phyloP scores from a whole-genome alignment of 106 monocot species.

The Xerophyta viscosa region DNA sequence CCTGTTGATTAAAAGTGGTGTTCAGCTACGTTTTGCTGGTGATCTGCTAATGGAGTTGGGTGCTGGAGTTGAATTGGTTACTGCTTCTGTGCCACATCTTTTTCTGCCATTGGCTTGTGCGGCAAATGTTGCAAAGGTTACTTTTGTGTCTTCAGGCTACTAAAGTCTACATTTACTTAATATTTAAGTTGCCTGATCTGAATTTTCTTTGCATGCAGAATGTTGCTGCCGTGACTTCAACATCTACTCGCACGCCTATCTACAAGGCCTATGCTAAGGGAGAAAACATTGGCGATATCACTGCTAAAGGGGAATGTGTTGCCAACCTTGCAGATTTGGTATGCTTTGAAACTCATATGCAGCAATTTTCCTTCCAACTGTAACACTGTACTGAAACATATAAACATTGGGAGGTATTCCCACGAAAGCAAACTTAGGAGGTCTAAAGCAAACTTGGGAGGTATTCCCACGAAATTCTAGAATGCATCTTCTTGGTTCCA shows the following conservation, averaged over 20 bases:
- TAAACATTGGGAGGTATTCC: too few relatives aligned
- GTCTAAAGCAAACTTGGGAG: too few relatives aligned
- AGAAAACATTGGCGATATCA: slow-evolving; percentile 99
- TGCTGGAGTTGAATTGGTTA: slow-evolving; percentile 91
- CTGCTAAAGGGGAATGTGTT: slow-evolving; percentile 99
- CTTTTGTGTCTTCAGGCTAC: too few relatives aligned
- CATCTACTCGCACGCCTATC: slow-evolving; percentile 93
- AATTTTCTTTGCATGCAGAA: slow-evolving; percentile 39
- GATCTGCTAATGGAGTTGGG: slow-evolving; percentile 97
- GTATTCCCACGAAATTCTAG: too few relatives aligned
- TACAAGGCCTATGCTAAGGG: slow-evolving; percentile 97
- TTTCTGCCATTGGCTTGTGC: slow-evolving; percentile 95
- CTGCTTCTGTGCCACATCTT: slow-evolving; percentile 80
- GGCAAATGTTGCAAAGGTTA: slow-evolving; percentile 90
- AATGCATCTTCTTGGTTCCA: too few relatives aligned
- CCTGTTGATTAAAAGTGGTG: not conserved
- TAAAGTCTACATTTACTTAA: too few relatives aligned
- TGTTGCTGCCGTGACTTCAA: slow-evolving; percentile 95
- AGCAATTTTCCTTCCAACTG: too few relatives aligned
- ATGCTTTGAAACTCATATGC: too few relatives aligned
- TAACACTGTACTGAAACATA: too few relatives aligned
- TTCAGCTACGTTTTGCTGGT: slow-evolving; percentile 82
- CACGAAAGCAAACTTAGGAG: too few relatives aligned
- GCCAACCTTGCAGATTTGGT: slow-evolving; percentile 98
- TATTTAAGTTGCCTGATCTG: not conserved